Conservation (phyloP, 1,284 basidiomycete species). For the Baeospora myosura region DNA sequence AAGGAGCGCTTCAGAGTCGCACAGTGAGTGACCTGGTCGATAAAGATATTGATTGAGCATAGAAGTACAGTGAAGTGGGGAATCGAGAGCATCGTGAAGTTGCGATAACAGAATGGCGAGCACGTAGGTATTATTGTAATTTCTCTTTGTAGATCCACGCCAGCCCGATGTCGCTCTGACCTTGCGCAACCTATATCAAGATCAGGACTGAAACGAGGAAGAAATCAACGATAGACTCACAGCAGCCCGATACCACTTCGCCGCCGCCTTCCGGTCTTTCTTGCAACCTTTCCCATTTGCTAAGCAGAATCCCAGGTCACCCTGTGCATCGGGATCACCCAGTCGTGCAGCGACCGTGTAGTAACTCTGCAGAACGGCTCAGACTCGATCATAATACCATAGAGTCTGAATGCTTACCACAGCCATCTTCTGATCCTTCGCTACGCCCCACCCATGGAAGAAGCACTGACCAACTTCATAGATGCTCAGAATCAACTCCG, state of each 20-base stretch:
- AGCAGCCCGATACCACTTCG: conserved; percentile 84
- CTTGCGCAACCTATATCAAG: conserved; percentile 55
- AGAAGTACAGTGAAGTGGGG: too few relatives aligned
- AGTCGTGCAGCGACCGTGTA: conserved; percentile 78
- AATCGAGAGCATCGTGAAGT: too few relatives aligned
- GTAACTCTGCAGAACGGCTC: conserved; percentile 53
- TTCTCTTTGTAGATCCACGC: conserved; percentile 88
- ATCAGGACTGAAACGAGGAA: conserved; percentile 8
- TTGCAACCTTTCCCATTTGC: conserved; percentile 85
- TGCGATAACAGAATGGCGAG: too few relatives aligned
- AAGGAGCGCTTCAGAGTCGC: too few relatives aligned
- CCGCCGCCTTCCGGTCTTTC: conserved; percentile 81
- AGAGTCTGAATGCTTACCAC: conserved; percentile 42
- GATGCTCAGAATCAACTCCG: conserved; percentile 80
- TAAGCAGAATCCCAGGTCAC: conserved; percentile 77
- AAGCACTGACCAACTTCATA: conserved; percentile 92
- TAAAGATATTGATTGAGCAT: too few relatives aligned
- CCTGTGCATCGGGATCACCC: conserved; percentile 83
- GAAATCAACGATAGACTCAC: conserved; percentile 32
- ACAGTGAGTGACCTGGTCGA: too few relatives aligned
- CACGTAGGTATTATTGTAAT: conserved; percentile 32
- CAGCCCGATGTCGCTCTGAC: conserved; percentile 71
- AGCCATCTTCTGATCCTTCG: conserved; percentile 82
- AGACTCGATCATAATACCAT: conserved; percentile 6
- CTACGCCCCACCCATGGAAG: conserved; percentile 85